phyloP scores from a whole-genome alignment of 768 basidiomycete species.

The Rhodotorula toruloides region DNA sequence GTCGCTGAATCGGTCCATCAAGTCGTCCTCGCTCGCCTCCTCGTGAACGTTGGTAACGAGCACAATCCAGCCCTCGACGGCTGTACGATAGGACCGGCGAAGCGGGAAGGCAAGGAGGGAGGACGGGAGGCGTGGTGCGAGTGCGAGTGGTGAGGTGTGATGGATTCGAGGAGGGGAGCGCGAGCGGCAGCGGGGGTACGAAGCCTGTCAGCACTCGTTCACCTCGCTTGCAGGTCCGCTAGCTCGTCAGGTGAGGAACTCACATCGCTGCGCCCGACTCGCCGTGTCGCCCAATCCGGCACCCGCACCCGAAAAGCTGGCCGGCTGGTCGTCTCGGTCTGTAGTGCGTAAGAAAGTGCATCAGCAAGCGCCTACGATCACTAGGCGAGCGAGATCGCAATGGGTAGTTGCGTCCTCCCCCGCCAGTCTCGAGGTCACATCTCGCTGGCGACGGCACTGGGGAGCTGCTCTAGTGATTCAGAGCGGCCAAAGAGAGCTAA shows the following conservation, averaged over 20 bases:
- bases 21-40: conserved; percentile 95
- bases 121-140: background rate
- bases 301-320: background rate
- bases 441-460: background rate
- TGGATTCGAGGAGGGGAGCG: background rate
- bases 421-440: no score
- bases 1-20: conserved; percentile 92
- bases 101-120: background rate
- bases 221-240: no score
- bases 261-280: conserved; percentile 20
- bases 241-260: no score
- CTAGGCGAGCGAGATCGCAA: no score
- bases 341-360: background rate
- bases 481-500: background rate
- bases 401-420: no score
- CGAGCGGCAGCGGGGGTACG: background rate
- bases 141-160: background rate
- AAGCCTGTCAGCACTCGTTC: background rate
- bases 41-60: conserved; percentile 94
- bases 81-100: conserved; percentile 49
- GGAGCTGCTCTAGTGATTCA: background rate
- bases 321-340: background rate
- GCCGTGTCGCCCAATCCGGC: conserved; percentile 13
- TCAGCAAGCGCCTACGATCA: no score
- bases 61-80: conserved; percentile 98